Base-by-base conservation (phyloP, 176 grass and related monocot genomes). In the Oropetium thomaeum region DNA sequence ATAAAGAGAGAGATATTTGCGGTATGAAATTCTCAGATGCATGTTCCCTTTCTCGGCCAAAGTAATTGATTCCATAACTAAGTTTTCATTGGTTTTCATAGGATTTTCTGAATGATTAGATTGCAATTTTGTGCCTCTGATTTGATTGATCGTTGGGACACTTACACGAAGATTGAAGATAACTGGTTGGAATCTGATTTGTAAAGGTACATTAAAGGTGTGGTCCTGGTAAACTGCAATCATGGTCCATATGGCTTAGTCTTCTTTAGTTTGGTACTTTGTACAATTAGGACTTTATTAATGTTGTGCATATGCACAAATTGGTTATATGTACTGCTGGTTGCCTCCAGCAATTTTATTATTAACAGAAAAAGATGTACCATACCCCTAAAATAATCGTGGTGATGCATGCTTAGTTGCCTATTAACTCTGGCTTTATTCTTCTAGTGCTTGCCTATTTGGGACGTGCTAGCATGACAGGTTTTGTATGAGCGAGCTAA, bases 221-320 rank as follows among this genome's bases (percentile, higher is more conserved):
- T 83, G 80, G 80, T 83, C 86, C 86, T 79, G 74, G 69, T 69
- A 59, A 72, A 61, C 52, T 68, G 15, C n/a, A 33, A 68, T 33
- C 52, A 73, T 67, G 61, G 10, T 19, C 61, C 26, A 14, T 48
- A 78, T 51, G 65, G 27, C 17, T 26, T 86, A 43, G 42, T 44
- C 26, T 74, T 80, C 58, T 65, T 65, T 58, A 55, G 43, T 49
- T 58, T 25, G 29, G 15, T 82, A 64, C 37, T 52, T 78, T 66
- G 23, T n/a, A 66, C 59, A 73, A 11, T 53, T 48, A 32, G 57
- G 20, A 16, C 71, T 77, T 53, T 26, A 42, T 49, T 42, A 51
- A 52, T 6, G 42, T 61, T 66, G 40, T 42, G 73, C 33, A 15
- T n/a, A n/a, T 66, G 58, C 26, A 73, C 40, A 67, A 73, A 51